Evolutionary conservation across 345 rosid species (phyloP).

Genomic region (Populus deltoides): DNA sequence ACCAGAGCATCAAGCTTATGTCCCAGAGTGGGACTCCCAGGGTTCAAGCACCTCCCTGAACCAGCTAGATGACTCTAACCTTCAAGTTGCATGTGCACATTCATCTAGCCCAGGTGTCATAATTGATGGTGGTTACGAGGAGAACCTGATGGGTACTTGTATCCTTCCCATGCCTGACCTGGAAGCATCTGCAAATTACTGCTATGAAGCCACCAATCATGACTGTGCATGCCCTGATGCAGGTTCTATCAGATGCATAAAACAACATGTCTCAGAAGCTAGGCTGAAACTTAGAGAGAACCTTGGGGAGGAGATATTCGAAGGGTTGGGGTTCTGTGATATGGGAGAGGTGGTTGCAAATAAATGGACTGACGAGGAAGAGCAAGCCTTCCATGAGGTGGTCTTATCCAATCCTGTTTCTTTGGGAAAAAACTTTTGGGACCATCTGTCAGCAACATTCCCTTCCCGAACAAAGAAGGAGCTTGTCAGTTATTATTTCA

Average conservation of each 20-base stretch:
- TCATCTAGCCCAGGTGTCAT: not conserved
- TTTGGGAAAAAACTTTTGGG: conserved; percentile 61
- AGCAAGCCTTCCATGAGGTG: conserved; percentile 47
- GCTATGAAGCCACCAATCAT: conserved; percentile 25
- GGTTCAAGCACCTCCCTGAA: conserved; percentile 4
- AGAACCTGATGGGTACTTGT: conserved; percentile 46
- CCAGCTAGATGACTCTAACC: conserved; percentile 8
- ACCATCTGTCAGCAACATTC: conserved; percentile 47
- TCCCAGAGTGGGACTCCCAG: conserved; percentile 43
- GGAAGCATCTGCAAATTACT: conserved; percentile 23
- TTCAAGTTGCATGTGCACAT: conserved; percentile 9
- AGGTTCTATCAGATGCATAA: conserved; percentile 57
- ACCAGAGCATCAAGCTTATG: conserved; percentile 53
- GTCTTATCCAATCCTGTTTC: conserved; percentile 58
- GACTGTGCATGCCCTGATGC: conserved; percentile 54
- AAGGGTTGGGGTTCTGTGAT: conserved; percentile 53
- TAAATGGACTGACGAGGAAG: conserved; percentile 61
- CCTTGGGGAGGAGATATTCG: conserved; percentile 53
- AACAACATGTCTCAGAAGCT: conserved; percentile 58
- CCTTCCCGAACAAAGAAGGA: conserved; percentile 53
- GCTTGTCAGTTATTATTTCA: conserved; percentile 70
- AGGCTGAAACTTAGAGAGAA: conserved; percentile 45
- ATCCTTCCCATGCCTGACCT: conserved; percentile 54
- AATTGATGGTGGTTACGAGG: conserved; percentile 20
- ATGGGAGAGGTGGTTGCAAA: conserved; percentile 70